Evolutionary conservation across 371 early-diverging fungal genomes (phyloP).

Genomic region (Chytridiales sp.): DNA sequence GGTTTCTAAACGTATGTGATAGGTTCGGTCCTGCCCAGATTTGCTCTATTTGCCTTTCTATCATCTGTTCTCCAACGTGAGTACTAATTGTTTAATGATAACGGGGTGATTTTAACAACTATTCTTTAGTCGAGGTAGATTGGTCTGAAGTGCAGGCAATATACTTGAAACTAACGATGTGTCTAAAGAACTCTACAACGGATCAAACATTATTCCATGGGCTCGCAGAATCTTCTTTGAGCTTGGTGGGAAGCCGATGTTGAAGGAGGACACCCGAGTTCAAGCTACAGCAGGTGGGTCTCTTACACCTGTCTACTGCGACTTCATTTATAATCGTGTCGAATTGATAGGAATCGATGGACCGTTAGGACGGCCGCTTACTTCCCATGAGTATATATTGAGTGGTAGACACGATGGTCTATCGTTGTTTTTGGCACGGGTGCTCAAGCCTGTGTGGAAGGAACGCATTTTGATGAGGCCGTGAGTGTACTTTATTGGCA

Average conservation of each 20-base stretch:
- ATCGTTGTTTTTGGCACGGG: slow-evolving; percentile 69
- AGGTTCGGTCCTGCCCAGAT: slow-evolving; percentile 47
- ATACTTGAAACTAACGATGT: no score
- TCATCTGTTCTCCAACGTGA: slow-evolving; percentile 57
- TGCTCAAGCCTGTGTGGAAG: slow-evolving; percentile 72
- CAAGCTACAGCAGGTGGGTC: slow-evolving; percentile 14
- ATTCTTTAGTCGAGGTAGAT: no score
- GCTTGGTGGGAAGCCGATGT: slow-evolving; percentile 61
- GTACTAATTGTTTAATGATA: slow-evolving; percentile 5
- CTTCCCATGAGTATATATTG: slow-evolving; percentile 49
- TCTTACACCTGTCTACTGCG: neutral
- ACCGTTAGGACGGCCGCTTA: slow-evolving; percentile 52
- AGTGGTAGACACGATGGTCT: slow-evolving; percentile 78
- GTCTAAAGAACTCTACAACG: neutral
- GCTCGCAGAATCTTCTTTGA: slow-evolving; percentile 59
- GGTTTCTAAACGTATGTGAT: no score
- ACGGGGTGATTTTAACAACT: neutral
- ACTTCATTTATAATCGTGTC: neutral
- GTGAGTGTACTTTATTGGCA: slow-evolving; percentile 36
- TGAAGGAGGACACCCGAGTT: slow-evolving; percentile 19
- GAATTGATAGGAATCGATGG: slow-evolving; percentile 12
- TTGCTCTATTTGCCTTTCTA: slow-evolving; percentile 74
- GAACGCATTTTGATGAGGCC: slow-evolving; percentile 50
- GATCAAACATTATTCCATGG: slow-evolving; percentile 15
- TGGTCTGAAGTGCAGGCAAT: no score